phyloP scores from a whole-genome alignment of 257 asterid species.

The Rauvolfia tetraphylla region DNA sequence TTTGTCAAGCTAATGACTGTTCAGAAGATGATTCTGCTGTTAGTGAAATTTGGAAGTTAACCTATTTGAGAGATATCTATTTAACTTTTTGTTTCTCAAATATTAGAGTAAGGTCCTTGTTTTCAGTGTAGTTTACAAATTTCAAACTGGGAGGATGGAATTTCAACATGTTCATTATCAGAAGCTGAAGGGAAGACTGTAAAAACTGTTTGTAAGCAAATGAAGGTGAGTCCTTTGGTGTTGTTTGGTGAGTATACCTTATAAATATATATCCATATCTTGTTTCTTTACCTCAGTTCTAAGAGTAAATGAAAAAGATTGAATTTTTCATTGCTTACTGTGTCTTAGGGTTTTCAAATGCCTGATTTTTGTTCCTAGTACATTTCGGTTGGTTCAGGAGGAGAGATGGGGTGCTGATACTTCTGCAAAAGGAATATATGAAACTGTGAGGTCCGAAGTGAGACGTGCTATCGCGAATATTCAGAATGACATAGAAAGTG shows the following conservation, averaged over 20 bases:
- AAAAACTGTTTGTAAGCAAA: slow-evolving; percentile 48
- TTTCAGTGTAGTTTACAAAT: slow-evolving; percentile 58
- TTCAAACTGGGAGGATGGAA: slow-evolving; percentile 61
- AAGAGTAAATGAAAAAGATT: not conserved
- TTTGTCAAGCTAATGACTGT: slow-evolving; percentile 42
- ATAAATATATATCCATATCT: not conserved
- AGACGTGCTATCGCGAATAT: slow-evolving; percentile 42
- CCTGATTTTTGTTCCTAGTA: slow-evolving; percentile 4
- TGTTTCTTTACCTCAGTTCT: slow-evolving; percentile 1
- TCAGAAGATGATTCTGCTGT: slow-evolving; percentile 88
- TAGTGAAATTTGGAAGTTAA: slow-evolving; percentile 32
- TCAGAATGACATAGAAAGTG: slow-evolving; percentile 36
- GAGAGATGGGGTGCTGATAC: slow-evolving; percentile 24
- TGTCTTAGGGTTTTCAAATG: not conserved
- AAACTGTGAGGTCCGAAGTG: slow-evolving; percentile 40
- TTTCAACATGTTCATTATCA: slow-evolving; percentile 56
- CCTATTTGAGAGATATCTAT: not conserved
- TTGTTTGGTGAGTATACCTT: not conserved
- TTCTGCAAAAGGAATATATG: slow-evolving; percentile 36
- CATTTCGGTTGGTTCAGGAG: slow-evolving; percentile 25
- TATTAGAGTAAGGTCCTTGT: not conserved
- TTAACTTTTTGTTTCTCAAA: not conserved
- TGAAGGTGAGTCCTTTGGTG: slow-evolving; percentile 38
- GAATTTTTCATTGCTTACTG: not conserved
- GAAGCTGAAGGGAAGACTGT: slow-evolving; percentile 80